Evolutionary conservation across 1,284 basidiomycete genomes (phyloP).

Genomic region (Malassezia caprae): DNA sequence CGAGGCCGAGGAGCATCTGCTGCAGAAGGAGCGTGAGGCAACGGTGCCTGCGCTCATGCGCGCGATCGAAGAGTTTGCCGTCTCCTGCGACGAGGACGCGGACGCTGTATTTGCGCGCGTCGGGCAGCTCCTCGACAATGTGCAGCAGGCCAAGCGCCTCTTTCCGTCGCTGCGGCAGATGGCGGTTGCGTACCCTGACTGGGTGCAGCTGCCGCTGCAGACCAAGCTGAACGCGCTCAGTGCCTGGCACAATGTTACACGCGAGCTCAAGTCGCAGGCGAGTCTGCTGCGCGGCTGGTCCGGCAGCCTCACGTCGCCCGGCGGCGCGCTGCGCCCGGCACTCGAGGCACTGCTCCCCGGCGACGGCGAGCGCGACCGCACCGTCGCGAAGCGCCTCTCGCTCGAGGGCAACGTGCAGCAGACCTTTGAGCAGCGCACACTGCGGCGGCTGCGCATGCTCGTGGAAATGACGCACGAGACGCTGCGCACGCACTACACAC

Average conservation of each 20-base stretch:
- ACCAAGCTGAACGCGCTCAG: constrained; percentile 38
- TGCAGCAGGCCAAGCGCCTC: constrained; percentile 40
- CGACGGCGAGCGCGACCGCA: constrained; percentile 23
- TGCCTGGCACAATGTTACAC: constrained; percentile 42
- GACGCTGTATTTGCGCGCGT: constrained; percentile 27
- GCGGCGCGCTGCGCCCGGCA: constrained; percentile 2
- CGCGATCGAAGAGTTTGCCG: constrained; percentile 66
- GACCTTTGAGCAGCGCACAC: constrained; percentile 85
- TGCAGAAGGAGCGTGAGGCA: constrained; percentile 71
- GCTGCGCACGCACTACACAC: constrained; percentile 65
- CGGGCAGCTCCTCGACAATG: constrained; percentile 26
- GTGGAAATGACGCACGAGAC: constrained; percentile 77
- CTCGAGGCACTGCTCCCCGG: background rate
- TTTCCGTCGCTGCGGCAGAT: constrained; percentile 39
- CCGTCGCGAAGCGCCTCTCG: constrained; percentile 81
- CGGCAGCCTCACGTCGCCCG: constrained; percentile 24
- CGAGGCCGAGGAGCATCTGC: constrained; percentile 67
- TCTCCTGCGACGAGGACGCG: constrained; percentile 32
- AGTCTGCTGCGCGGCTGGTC: constrained; percentile 43
- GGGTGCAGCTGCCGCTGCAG: constrained; percentile 30
- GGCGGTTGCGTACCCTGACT: constrained; percentile 33
- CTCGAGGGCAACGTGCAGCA: constrained; percentile 91
- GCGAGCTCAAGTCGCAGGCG: constrained; percentile 32
- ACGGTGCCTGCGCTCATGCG: constrained; percentile 72
- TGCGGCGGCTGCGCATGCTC: constrained; percentile 74